Conservation (phyloP, 306 rosid genomes). For the Gleditsia sinensis region DNA sequence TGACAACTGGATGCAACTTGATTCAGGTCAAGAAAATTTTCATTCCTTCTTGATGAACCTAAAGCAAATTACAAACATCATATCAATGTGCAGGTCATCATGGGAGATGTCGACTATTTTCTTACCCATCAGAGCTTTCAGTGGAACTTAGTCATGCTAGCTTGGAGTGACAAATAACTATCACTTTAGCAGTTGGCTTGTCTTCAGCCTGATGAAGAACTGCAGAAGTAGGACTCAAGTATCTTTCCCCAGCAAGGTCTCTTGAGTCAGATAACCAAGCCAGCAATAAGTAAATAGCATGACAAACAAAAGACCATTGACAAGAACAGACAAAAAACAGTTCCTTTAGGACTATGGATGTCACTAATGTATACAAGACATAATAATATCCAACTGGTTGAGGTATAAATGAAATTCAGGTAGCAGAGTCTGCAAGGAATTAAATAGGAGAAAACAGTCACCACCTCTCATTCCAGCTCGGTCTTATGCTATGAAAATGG, state of each 20-base stretch:
- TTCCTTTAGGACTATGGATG: too few species aligned
- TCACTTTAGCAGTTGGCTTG: conserved; percentile 63
- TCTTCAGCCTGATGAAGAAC: conserved; percentile 57
- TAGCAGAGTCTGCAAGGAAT: conserved; percentile 22
- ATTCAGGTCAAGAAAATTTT: conserved; percentile 72
- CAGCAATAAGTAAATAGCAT: not conserved
- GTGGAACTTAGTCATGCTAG: conserved; percentile 94
- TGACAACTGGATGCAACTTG: conserved; percentile 58
- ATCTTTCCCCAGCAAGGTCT: conserved; percentile 54
- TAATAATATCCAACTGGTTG: too few species aligned
- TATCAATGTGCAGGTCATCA: conserved; percentile 11
- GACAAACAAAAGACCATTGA: too few species aligned
- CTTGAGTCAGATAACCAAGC: conserved; percentile 46
- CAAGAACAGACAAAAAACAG: too few species aligned
- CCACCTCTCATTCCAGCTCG: conserved; percentile 78
- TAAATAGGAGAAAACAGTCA: conserved; percentile 23
- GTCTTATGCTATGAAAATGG: conserved; percentile 69
- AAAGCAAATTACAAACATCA: conserved; percentile 31
- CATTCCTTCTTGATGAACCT: conserved; percentile 94
- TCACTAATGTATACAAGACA: conserved; percentile 22
- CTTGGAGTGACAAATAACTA: conserved; percentile 82
- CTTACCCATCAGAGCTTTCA: conserved; percentile 77
- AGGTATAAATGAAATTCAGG: too few species aligned
- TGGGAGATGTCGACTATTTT: not conserved
- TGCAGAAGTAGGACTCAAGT: conserved; percentile 38